A percentile compares a stretch with the other conserved stretches of the same genome.
Conservation (phyloP, 768 basidiomycete species). For the Termitomyces sp. region DNA sequence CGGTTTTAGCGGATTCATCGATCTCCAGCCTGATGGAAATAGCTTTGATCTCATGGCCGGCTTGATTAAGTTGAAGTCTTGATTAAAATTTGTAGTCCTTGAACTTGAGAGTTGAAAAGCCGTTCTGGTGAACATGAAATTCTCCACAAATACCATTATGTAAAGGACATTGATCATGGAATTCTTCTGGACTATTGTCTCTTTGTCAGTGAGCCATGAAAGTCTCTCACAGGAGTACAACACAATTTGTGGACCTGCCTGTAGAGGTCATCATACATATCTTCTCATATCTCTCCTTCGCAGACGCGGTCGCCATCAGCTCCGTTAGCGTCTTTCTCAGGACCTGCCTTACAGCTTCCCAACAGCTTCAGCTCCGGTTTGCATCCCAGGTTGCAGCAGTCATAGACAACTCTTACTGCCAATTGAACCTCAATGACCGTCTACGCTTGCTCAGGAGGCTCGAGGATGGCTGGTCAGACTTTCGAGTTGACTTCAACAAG, state of each 20-base stretch:
- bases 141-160: not conserved
- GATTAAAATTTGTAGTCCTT: not conserved
- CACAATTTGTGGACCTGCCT: slow-evolving; percentile 6
- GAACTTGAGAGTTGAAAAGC: too few species aligned
- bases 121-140: not conserved
- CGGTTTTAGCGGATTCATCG: slow-evolving; percentile 53
- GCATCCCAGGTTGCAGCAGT: slow-evolving; percentile 2
- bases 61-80: slow-evolving; percentile 59
- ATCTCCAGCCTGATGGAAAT: slow-evolving; percentile 95
- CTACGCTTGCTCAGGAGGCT: slow-evolving; percentile 2
- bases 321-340: slow-evolving; percentile 5
- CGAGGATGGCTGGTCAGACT: slow-evolving; percentile 8
- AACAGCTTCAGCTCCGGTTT: slow-evolving; percentile 7
- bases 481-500: slow-evolving; percentile 4
- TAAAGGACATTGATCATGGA: not conserved
- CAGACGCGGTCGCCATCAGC: slow-evolving; percentile 3
- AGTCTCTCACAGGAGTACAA: not conserved
- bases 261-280: slow-evolving; percentile 8
- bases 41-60: slow-evolving; percentile 94
- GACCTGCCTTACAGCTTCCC: not conserved
- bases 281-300: slow-evolving; percentile 1
- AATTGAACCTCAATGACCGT: not conserved
- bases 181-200: not conserved
- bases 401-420: slow-evolving; percentile 4
- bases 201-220: not conserved